Conservation (phyloP, 2,329 filamentous ascomycete genomes). For the Colletotrichum sublineola region DNA sequence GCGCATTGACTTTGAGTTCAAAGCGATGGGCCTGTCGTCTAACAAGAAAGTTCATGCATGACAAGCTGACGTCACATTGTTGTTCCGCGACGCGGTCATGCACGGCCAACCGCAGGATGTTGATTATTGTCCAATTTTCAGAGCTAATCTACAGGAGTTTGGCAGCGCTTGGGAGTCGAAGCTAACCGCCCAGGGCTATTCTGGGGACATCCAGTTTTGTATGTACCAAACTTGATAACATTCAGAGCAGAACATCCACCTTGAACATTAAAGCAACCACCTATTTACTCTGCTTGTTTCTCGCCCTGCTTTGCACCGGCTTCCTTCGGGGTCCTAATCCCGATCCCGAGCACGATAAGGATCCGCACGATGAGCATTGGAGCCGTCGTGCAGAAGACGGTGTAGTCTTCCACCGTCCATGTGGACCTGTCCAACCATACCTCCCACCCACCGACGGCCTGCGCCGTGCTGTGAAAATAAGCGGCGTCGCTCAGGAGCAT, state of each 20-base stretch:
- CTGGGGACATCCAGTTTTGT: background rate
- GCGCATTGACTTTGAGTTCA: background rate
- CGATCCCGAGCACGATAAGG: constrained; percentile 49
- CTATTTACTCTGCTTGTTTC: background rate
- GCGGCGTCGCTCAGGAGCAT: constrained; percentile 54
- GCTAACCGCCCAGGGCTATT: too few species aligned
- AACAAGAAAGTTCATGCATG: background rate
- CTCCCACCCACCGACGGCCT: constrained; percentile 53
- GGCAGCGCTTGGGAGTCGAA: background rate
- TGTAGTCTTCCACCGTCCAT: constrained; percentile 51
- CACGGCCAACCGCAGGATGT: background rate
- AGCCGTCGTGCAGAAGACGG: constrained; percentile 46
- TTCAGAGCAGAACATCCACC: background rate
- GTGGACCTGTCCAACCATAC: constrained; percentile 44
- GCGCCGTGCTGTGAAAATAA: constrained; percentile 48
- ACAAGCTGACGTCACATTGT: background rate
- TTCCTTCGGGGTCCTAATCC: constrained; percentile 40
- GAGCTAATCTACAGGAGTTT: too few species aligned
- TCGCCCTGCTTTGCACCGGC: background rate
- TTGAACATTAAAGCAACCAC: background rate
- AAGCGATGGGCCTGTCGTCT: background rate
- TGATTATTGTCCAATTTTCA: background rate
- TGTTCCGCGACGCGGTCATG: background rate
- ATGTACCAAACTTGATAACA: background rate
- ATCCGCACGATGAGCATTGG: constrained; percentile 49